phyloP scores from a whole-genome alignment of 1,284 basidiomycete genomes.

The Fereydounia khargensis region DNA sequence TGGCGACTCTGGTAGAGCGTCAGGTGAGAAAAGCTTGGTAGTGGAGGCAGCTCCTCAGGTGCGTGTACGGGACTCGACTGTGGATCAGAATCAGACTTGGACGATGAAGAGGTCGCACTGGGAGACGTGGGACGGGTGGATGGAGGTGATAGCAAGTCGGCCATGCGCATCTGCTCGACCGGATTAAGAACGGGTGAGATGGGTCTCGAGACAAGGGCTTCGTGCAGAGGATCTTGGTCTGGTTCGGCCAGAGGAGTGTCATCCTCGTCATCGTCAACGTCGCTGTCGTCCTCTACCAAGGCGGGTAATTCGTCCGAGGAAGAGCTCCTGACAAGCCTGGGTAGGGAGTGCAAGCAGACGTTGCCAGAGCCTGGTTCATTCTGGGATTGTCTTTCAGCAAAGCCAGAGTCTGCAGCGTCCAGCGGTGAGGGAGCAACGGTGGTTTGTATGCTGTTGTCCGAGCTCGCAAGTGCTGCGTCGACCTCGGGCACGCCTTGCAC shows the following conservation, averaged over 20 bases:
- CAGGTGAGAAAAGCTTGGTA: no score
- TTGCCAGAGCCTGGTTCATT: no score
- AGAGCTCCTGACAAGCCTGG: constrained; percentile 1
- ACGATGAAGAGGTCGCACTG: not conserved
- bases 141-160: not conserved
- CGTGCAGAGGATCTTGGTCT: constrained; percentile 1
- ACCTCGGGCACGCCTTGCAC: no score
- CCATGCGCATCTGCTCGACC: not conserved
- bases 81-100: not conserved
- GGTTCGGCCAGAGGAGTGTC: constrained; percentile 2
- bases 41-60: no score
- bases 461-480: no score
- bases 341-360: no score
- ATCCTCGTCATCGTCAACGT: constrained; percentile 25
- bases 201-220: constrained; percentile 3
- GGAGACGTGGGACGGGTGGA: not conserved
- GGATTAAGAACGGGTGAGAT: constrained; percentile 6
- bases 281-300: constrained; percentile 31
- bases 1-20: no score
- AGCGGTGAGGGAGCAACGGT: no score
- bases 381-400: constrained; percentile 17
- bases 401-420: constrained; percentile 31
- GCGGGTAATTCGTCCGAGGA: constrained; percentile 33
- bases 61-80: not conserved
- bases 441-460: no score